Evolutionary conservation across 768 basidiomycete species (phyloP).

Genomic region (Tylopilus balloui): DNA sequence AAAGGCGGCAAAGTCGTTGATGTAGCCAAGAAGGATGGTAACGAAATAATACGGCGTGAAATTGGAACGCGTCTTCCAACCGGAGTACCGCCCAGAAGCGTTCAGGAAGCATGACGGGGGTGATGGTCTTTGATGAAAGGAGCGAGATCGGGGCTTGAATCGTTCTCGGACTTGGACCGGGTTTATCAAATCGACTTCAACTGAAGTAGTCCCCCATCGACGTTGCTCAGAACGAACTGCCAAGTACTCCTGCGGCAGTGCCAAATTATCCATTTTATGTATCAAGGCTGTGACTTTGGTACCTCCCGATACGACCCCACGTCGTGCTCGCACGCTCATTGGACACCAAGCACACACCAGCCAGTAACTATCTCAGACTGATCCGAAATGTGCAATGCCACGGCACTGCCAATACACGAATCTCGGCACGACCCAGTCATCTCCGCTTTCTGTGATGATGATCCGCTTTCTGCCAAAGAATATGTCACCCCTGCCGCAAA

Average conservation of each 20-base stretch:
- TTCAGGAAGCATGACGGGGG: not conserved
- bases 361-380: too few species aligned
- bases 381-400: too few species aligned
- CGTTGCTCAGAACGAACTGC: not conserved
- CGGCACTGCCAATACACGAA: too few species aligned
- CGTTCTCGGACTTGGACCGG: not conserved
- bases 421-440: too few species aligned
- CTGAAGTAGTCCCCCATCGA: not conserved
- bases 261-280: not conserved
- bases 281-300: not conserved
- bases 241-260: too few species aligned
- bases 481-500: too few species aligned
- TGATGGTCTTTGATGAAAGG: not conserved
- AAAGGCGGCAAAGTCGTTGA: slow-evolving; percentile 2
- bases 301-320: too few species aligned
- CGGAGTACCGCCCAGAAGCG: not conserved
- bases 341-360: too few species aligned
- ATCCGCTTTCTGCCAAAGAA: too few species aligned
- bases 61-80: slow-evolving; percentile 10
- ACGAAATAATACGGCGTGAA: slow-evolving; percentile 14
- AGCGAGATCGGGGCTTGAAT: slow-evolving; percentile 13
- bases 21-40: slow-evolving; percentile 7
- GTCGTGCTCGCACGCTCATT: too few species aligned
- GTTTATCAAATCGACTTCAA: not conserved
- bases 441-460: too few species aligned